phyloP scores from a whole-genome alignment of 441 rosid species.

The Croton laevigatus region DNA sequence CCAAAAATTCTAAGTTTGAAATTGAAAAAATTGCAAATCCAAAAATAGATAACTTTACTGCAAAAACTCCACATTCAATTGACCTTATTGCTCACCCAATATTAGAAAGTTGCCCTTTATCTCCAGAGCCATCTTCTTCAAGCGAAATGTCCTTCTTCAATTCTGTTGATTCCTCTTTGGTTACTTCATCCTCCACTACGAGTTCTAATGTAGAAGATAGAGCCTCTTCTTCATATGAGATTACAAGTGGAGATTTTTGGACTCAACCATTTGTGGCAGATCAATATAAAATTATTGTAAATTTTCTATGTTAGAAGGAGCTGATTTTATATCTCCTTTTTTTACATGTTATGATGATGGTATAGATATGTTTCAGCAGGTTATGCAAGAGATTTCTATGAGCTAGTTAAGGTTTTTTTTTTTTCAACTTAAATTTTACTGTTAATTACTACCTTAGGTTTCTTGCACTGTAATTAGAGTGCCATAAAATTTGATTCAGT shows the following conservation, averaged over 20 bases:
- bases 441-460: too few relatives aligned
- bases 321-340: background rate
- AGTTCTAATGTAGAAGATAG: background rate
- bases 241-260: conserved; percentile 40
- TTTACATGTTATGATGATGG: conserved; percentile 16
- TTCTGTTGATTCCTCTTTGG: conserved; percentile 10
- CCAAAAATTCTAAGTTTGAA: conserved; percentile 6
- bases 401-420: too few relatives aligned
- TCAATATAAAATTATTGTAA: conserved; percentile 14
- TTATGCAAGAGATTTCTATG: conserved; percentile 20
- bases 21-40: background rate
- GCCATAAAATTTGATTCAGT: too few relatives aligned
- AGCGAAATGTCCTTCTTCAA: conserved; percentile 8
- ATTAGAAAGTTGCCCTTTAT: conserved; percentile 32
- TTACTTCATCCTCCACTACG: background rate
- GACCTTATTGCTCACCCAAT: background rate
- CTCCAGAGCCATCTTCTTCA: conserved; percentile 24
- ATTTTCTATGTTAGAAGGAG: background rate
- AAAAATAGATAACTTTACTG: background rate
- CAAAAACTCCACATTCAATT: background rate
- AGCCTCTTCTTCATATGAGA: background rate
- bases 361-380: conserved; percentile 20
- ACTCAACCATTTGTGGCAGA: conserved; percentile 40
- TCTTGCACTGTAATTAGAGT: too few relatives aligned
- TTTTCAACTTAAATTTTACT: too few relatives aligned